Evolutionary conservation across 805 yeast species (phyloP).

Genomic region (Komagataella pseudopastoris): DNA sequence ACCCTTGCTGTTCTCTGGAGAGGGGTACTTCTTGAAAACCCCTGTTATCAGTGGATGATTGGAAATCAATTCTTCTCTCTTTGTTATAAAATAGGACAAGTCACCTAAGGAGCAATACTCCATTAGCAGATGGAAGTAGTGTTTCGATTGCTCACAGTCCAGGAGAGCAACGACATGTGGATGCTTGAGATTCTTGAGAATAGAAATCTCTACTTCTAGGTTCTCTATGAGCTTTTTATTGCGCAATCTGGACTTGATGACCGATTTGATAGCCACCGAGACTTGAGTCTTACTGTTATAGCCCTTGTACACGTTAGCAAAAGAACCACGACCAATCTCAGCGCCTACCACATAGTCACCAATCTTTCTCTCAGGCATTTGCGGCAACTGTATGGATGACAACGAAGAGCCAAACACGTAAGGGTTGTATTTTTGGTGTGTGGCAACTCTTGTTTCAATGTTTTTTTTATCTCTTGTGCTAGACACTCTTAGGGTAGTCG

Average conservation of each 20-base stretch:
- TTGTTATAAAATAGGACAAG: slow-evolving; percentile 73
- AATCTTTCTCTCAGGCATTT: slow-evolving; percentile 10
- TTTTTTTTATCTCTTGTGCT: background rate
- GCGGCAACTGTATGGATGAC: background rate
- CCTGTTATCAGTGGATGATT: slow-evolving; percentile 72
- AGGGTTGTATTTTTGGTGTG: background rate
- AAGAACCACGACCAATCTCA: slow-evolving; percentile 91
- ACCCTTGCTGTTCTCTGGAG: slow-evolving; percentile 65
- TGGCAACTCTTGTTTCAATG: background rate
- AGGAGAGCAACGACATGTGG: slow-evolving; percentile 84
- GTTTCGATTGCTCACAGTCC: slow-evolving; percentile 67
- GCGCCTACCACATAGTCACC: slow-evolving; percentile 51
- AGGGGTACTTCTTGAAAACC: slow-evolving; percentile 70
- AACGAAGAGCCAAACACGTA: background rate
- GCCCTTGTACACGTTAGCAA: slow-evolving; percentile 92
- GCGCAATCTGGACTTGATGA: slow-evolving; percentile 66
- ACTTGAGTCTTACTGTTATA: slow-evolving; percentile 25
- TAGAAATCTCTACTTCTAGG: slow-evolving; percentile 84
- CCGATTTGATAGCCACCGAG: slow-evolving; percentile 83
- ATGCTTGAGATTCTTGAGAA: slow-evolving; percentile 76
- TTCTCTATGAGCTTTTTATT: slow-evolving; percentile 83
- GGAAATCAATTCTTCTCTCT: slow-evolving; percentile 53
- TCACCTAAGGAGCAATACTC: slow-evolving; percentile 96
- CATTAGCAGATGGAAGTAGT: slow-evolving; percentile 82
- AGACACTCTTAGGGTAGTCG: background rate